These are phyloP conservation scores for Austroboletus niveus DNA, from an alignment of 1,284 basidiomycete species.

Conservation along the genomic window DNA sequence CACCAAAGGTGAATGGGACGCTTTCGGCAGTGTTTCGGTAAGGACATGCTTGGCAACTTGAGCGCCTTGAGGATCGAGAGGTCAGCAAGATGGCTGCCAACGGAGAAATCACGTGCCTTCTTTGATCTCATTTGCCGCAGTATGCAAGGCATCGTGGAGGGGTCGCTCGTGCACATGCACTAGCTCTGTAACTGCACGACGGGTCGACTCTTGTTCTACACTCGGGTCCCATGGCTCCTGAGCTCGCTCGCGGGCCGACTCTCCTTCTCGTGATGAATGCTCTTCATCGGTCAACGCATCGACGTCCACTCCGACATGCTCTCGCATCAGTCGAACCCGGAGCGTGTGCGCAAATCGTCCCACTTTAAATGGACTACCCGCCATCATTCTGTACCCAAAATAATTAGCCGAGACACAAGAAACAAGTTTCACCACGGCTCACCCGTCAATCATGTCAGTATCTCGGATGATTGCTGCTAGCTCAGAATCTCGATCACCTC, in stretches of 20 bases:
- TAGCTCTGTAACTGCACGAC: conserved; percentile 40
- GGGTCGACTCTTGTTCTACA: conserved; percentile 61
- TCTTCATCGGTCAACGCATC: conserved; percentile 85
- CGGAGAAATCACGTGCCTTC: conserved; percentile 46
- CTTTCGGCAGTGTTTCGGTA: conserved; percentile 36
- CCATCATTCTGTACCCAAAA: conserved; percentile 72
- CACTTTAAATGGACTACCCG: conserved; percentile 91
- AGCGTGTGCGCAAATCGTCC: conserved; percentile 96
- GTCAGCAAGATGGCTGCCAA: not conserved
- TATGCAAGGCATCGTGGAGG: conserved; percentile 36
- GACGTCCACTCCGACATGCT: conserved; percentile 94
- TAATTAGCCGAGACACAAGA: conserved; percentile 1
- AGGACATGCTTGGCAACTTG: conserved; percentile 42
- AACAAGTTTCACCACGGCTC: conserved; percentile 21
- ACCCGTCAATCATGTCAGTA: conserved; percentile 95
- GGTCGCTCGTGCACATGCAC: conserved; percentile 39
- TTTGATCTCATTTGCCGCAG: conserved; percentile 39
- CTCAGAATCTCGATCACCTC: conserved; percentile 97
- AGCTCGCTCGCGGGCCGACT: conserved; percentile 51
- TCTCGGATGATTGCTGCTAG: conserved; percentile 91
- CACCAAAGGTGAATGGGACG: conserved; percentile 36
- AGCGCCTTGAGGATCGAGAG: conserved; percentile 35
- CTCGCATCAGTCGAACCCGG: conserved; percentile 92
- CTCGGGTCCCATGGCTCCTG: conserved; percentile 80
- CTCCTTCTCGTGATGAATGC: conserved; percentile 58